These are phyloP conservation scores for Annulohypoxylon bovei DNA, from an alignment of 495 filamentous ascomycete genomes.

Conservation along the genomic window DNA sequence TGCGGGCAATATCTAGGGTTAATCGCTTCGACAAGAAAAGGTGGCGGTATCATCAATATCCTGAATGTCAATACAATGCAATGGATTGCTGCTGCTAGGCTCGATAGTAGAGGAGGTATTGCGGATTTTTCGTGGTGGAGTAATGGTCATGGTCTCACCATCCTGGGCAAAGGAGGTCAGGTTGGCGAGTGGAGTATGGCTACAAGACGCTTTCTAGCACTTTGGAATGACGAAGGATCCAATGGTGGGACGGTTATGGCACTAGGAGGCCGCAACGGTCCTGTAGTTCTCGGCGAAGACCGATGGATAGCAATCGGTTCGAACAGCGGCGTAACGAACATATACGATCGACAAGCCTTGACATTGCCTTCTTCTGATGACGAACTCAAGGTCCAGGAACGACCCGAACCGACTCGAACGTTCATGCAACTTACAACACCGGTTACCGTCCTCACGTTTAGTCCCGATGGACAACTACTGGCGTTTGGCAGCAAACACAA, in stretches of 20 bases:
- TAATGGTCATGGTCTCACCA: constrained; percentile 76
- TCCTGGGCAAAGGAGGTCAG: constrained; percentile 86
- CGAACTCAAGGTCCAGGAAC: constrained; percentile 63
- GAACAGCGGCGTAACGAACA: constrained; percentile 85
- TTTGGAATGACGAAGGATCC: constrained; percentile 92
- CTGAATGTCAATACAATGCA: constrained; percentile 82
- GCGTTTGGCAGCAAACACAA: constrained; percentile 86
- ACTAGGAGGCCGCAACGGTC: constrained; percentile 71
- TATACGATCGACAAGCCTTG: constrained; percentile 82
- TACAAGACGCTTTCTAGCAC: constrained; percentile 70
- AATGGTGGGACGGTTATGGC: constrained; percentile 84
- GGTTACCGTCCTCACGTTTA: constrained; percentile 78
- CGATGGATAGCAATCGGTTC: constrained; percentile 89
- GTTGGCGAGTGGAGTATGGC: constrained; percentile 88
- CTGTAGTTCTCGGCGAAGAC: constrained; percentile 75
- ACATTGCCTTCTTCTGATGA: constrained; percentile 59
- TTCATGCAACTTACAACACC: constrained; percentile 90
- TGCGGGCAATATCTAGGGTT: constrained; percentile 86
- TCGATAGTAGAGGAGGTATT: constrained; percentile 84
- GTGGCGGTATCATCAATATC: constrained; percentile 87
- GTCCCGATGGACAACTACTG: constrained; percentile 87
- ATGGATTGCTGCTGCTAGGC: constrained; percentile 84
- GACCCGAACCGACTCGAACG: constrained; percentile 73
- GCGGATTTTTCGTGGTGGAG: constrained; percentile 93
- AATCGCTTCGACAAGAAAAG: constrained; percentile 78